Evolutionary conservation across 352 stramenopile species (phyloP).

Genomic region (Phytophthora pseudosyringae): DNA sequence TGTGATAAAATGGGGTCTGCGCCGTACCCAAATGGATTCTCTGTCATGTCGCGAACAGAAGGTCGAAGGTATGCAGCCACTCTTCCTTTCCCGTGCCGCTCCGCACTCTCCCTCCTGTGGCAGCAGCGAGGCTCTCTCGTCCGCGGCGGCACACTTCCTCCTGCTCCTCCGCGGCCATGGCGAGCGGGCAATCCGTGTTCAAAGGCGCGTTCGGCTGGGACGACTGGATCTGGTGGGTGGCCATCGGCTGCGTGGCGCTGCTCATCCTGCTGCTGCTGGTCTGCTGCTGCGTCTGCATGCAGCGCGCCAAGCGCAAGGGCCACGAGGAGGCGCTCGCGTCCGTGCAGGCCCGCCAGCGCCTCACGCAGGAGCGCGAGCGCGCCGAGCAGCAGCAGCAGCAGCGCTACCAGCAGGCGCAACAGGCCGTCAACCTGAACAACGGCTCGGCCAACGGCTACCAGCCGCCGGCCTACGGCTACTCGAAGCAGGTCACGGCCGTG

Average conservation of each 20-base stretch:
- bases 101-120: not conserved
- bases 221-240: slow-evolving; percentile 84
- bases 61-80: slow-evolving; percentile 10
- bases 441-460: slow-evolving; percentile 39
- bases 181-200: slow-evolving; percentile 61
- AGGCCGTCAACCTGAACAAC: slow-evolving; percentile 34
- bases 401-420: slow-evolving; percentile 55
- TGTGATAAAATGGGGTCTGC: not conserved
- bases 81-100: slow-evolving; percentile 9
- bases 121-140: not conserved
- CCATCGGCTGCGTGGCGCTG: slow-evolving; percentile 64
- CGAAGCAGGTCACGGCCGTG: slow-evolving; percentile 38
- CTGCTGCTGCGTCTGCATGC: slow-evolving; percentile 82
- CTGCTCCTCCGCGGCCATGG: slow-evolving; percentile 25
- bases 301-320: slow-evolving; percentile 82
- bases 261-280: slow-evolving; percentile 72
- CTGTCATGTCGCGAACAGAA: slow-evolving; percentile 25
- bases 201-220: slow-evolving; percentile 77
- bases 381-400: slow-evolving; percentile 48
- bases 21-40: not conserved
- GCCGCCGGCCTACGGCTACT: slow-evolving; percentile 34
- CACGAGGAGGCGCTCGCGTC: slow-evolving; percentile 64
- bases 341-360: slow-evolving; percentile 60
- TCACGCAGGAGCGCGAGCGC: slow-evolving; percentile 47
- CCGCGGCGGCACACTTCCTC: slow-evolving; percentile 1